These are phyloP conservation scores for Trichoderma sp. DNA, from an alignment of 2,329 filamentous ascomycete genomes.

Conservation along the genomic window DNA sequence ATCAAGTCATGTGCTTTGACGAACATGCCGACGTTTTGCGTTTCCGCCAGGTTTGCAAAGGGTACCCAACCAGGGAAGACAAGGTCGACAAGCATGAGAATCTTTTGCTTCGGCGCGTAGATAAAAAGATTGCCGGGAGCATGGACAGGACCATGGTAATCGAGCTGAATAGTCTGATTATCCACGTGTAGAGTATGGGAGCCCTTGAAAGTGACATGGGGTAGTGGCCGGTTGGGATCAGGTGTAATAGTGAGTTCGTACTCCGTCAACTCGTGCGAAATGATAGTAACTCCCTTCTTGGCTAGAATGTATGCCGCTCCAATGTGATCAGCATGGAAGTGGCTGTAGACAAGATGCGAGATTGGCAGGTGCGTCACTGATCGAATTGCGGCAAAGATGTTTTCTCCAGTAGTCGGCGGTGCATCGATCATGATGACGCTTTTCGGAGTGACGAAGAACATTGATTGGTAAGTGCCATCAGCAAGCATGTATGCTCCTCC, in stretches of 20 bases:
- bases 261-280: neutral
- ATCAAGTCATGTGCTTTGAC: neutral
- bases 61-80: constrained; percentile 1
- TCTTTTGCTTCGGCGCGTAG: neutral
- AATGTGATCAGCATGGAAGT: neutral
- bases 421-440: neutral
- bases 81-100: neutral
- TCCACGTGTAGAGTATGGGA: neutral
- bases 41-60: neutral
- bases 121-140: neutral
- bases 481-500: neutral
- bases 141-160: neutral
- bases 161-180: neutral
- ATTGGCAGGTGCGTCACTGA: neutral
- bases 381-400: neutral
- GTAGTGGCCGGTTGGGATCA: neutral
- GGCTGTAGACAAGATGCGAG: constrained; percentile 1
- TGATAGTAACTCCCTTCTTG: neutral
- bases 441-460: neutral
- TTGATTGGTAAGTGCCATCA: neutral
- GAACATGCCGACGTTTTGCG: neutral
- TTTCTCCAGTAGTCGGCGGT: neutral
- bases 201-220: neutral
- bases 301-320: neutral
- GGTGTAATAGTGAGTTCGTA: neutral